Base-by-base conservation (phyloP, 352 stramenopile genomes). In the Vaucheria bursata region DNA sequence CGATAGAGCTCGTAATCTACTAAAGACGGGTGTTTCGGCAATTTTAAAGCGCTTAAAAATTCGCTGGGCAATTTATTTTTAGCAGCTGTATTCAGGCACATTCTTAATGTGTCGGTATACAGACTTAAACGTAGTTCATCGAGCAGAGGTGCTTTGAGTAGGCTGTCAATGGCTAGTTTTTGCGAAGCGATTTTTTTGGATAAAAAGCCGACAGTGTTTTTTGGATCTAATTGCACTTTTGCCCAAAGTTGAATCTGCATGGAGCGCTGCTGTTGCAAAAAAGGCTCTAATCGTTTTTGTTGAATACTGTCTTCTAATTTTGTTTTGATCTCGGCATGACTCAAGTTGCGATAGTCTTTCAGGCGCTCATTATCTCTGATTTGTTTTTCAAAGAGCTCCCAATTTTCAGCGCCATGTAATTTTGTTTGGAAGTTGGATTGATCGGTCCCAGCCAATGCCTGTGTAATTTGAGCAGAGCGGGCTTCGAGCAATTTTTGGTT, bases 361-460 rank as follows among this genome's bases (percentile, higher is more conserved):
- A 59, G 45, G 12, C 25, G 12, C 25, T 59, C 25, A 18, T 59
- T 18, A 18, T 59, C 45, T 25, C 25, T 18, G 25, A 59, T 25
- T 59, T 59, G 45, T 59, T 59, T 59, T 59, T 59, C 45, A 59
- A 59, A 59, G 25, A 59, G 45, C 45, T 18, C 25, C 45, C 45
- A 59, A 25, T 59, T 59, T 25, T 59, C 45, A 18, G 18, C 12
- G 25, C 12, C 18, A 59, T 59, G 25, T 18, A 59, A 18, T 18
- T 18, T 18, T 59, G 18, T 59, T 18, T 18, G 18, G 18, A 59
- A 59, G 18, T 59, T 59, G 18, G 18, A 18, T 59, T 59, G 18
- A 18, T 59, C 12, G 25, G 18, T 59, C 25, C 45, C 45, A 18
- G 45, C 18, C 18, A 59, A 18, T 59, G 45, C 45, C 18, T 59